Conservation (phyloP, 73 alveolate genomes). For the Paramecium primaurelia region DNA sequence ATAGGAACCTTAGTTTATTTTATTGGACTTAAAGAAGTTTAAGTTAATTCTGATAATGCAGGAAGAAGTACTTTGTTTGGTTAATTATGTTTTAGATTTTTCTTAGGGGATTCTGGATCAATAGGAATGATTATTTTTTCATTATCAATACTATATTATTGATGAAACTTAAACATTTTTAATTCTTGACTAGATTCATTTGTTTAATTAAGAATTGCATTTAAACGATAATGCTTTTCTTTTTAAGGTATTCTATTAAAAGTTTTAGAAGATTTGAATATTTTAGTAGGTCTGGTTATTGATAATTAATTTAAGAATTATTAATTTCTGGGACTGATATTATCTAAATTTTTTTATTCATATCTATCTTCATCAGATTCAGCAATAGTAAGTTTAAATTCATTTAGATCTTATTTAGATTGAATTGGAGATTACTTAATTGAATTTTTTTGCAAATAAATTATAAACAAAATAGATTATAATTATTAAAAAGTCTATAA, state of each 20-base stretch:
- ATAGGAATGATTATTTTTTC: neutral
- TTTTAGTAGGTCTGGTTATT: neutral
- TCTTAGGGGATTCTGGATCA: neutral
- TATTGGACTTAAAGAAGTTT: neutral
- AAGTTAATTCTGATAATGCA: neutral
- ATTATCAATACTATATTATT: neutral
- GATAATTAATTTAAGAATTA: neutral
- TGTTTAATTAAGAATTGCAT: neutral
- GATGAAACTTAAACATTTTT: neutral
- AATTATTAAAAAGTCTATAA: neutral
- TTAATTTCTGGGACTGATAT: neutral
- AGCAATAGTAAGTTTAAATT: neutral
- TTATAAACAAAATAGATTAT: neutral
- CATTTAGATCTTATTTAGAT: neutral
- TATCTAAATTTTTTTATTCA: neutral
- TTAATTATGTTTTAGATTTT: neutral
- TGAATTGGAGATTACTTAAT: neutral
- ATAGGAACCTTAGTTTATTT: neutral
- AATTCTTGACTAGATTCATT: neutral
- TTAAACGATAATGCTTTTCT: neutral
- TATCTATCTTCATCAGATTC: neutral
- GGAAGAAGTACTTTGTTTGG: neutral
- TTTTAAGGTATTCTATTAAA: neutral
- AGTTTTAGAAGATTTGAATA: neutral
- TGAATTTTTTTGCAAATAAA: neutral